Evolutionary conservation across 192 early-diverging fungal genomes (phyloP).

Genomic region (Diversispora eburnea): DNA sequence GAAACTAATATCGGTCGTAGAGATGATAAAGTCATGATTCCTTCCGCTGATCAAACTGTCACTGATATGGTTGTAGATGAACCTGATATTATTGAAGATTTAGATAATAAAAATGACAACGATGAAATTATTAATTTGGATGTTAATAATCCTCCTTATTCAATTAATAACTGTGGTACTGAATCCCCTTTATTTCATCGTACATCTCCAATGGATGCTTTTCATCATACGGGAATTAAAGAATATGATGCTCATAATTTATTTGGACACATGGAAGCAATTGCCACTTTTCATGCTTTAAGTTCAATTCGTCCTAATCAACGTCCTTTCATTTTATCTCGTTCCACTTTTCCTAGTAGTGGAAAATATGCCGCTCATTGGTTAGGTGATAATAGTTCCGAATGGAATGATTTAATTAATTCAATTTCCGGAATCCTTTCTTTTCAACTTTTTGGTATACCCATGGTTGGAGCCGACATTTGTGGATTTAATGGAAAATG

Average conservation of each 20-base stretch:
- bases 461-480: slow-evolving; percentile 67
- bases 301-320: slow-evolving; percentile 35
- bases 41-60: slow-evolving; percentile 26
- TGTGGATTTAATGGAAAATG: slow-evolving; percentile 63
- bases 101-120: too few species aligned
- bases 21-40: neutral
- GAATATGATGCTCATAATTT: slow-evolving; percentile 59
- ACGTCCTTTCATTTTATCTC: slow-evolving; percentile 60
- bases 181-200: slow-evolving; percentile 31
- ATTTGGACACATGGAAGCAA: slow-evolving; percentile 60
- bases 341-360: slow-evolving; percentile 63
- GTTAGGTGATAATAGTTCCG: slow-evolving; percentile 61
- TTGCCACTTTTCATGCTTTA: slow-evolving; percentile 44
- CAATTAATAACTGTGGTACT: slow-evolving; percentile 33
- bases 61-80: neutral
- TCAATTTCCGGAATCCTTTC: slow-evolving; percentile 61
- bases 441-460: slow-evolving; percentile 70
- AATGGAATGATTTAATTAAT: slow-evolving; percentile 53
- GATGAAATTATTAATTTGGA: neutral
- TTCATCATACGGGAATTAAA: slow-evolving; percentile 46
- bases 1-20: neutral
- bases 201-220: slow-evolving; percentile 33
- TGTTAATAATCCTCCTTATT: slow-evolving; percentile 33
- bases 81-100: neutral
- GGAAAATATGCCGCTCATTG: slow-evolving; percentile 52